These are phyloP conservation scores for Cicer pinnatifidum DNA, from an alignment of 306 rosid genomes.

Conservation along the genomic window DNA sequence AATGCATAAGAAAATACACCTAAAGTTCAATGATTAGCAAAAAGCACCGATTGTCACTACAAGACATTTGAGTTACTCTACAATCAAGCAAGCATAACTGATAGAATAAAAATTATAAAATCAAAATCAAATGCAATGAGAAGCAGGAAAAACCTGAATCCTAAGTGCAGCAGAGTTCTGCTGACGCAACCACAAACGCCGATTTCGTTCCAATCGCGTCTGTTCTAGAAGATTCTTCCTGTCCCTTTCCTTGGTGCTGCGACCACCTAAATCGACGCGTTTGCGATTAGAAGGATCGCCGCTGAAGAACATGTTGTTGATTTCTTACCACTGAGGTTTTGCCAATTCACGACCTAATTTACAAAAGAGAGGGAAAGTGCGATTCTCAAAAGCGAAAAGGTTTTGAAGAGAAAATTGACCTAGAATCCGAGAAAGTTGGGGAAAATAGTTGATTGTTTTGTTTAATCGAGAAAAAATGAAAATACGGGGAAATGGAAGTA, in stretches of 20 bases:
- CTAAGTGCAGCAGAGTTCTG: conserved; percentile 73
- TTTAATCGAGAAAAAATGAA: not conserved
- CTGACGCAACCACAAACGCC: conserved; percentile 66
- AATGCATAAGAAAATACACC: not conserved
- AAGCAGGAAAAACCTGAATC: conserved; percentile 68
- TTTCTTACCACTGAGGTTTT: conserved; percentile 12
- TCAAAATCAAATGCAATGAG: conserved; percentile 12
- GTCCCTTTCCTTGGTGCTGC: conserved; percentile 88
- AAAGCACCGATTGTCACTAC: not conserved
- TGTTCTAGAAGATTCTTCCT: conserved; percentile 89
- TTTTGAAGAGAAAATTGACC: conserved; percentile 36
- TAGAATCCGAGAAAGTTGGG: conserved; percentile 40
- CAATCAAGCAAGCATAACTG: not conserved
- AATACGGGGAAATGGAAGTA: not conserved
- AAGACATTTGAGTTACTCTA: not conserved
- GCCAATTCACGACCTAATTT: conserved; percentile 48
- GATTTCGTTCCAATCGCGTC: conserved; percentile 84
- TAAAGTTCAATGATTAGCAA: not conserved
- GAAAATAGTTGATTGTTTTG: not conserved
- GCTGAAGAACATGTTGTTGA: conserved; percentile 71
- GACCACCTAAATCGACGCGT: conserved; percentile 95
- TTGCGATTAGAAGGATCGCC: conserved; percentile 94
- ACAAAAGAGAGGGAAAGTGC: not conserved
- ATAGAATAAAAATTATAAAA: conserved; percentile 9
- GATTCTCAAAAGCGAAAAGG: conserved; percentile 27